Percentiles rank a stretch among this genome's conserved stretches.
Conservation (phyloP, 2,329 filamentous ascomycete genomes). For the Scedosporium dehoogii region DNA sequence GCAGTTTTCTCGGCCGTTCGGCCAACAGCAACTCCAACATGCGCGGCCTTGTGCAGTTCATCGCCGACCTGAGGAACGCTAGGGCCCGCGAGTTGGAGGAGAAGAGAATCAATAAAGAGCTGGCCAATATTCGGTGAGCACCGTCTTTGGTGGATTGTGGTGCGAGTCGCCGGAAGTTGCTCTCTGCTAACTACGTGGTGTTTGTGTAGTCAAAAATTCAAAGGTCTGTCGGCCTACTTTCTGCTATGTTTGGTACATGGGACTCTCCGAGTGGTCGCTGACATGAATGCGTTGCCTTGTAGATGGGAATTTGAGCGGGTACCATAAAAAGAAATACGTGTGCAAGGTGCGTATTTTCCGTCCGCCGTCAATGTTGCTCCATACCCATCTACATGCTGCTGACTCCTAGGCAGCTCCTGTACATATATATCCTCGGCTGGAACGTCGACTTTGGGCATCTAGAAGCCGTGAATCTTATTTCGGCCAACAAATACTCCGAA, state of each 20-base stretch:
- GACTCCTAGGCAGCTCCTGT: slow-evolving; percentile 53
- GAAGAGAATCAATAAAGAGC: slow-evolving; percentile 98
- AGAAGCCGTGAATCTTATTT: slow-evolving; percentile 96
- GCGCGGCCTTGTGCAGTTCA: slow-evolving; percentile 91
- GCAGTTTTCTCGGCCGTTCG: slow-evolving; percentile 57
- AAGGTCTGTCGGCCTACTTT: slow-evolving; percentile 36
- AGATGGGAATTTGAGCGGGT: slow-evolving; percentile 86
- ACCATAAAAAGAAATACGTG: slow-evolving; percentile 99
- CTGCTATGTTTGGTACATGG: not conserved
- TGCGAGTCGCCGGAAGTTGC: not conserved
- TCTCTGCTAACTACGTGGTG: not conserved
- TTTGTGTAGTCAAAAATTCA: slow-evolving; percentile 73
- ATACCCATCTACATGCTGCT: not conserved
- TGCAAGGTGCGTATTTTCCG: slow-evolving; percentile 59
- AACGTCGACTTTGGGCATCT: slow-evolving; percentile 98
- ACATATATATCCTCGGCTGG: slow-evolving; percentile 98
- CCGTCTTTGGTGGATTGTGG: not conserved
- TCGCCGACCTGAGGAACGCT: slow-evolving; percentile 91
- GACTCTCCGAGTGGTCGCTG: not conserved
- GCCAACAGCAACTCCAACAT: slow-evolving; percentile 57
- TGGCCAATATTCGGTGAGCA: slow-evolving; percentile 82
- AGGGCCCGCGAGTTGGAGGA: slow-evolving; percentile 92
- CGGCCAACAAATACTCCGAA: slow-evolving; percentile 93
- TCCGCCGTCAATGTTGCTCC: not conserved
- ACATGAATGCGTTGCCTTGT: not conserved